phyloP scores from a whole-genome alignment of 306 rosid genomes.

The Casuarina equisetifolia region DNA sequence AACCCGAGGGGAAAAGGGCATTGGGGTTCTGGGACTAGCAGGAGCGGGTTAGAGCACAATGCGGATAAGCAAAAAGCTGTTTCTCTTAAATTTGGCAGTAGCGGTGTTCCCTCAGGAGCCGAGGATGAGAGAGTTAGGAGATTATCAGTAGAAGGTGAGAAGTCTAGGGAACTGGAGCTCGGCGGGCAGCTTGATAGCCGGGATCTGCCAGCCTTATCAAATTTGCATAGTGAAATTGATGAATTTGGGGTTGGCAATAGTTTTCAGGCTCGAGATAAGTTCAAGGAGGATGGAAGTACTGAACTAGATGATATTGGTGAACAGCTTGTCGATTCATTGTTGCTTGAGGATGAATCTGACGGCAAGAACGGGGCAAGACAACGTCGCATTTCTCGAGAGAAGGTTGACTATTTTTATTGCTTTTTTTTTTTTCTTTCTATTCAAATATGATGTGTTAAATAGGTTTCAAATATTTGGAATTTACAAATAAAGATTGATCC shows the following conservation, averaged over 20 bases:
- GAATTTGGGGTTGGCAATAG: conserved; percentile 33
- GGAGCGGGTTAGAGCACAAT: conserved; percentile 42
- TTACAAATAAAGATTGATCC: background rate
- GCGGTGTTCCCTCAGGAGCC: conserved; percentile 25
- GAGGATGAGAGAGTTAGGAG: conserved; percentile 35
- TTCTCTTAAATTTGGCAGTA: conserved; percentile 33
- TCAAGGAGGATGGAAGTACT: conserved; percentile 21
- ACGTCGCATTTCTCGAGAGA: conserved; percentile 52
- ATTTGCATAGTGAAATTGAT: conserved; percentile 23
- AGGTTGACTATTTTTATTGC: conserved; percentile 44
- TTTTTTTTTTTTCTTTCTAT: conserved; percentile 1
- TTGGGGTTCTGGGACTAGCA: conserved; percentile 47
- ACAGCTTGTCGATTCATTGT: conserved; percentile 59
- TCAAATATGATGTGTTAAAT: background rate
- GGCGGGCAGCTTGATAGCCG: conserved; percentile 62
- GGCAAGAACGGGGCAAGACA: conserved; percentile 48
- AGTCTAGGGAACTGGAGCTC: conserved; percentile 35
- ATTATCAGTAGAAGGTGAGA: conserved; percentile 35
- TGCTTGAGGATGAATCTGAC: conserved; percentile 61
- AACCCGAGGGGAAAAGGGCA: conserved; percentile 44
- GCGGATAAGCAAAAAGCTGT: conserved; percentile 30
- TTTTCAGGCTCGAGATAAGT: conserved; percentile 16
- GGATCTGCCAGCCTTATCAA: conserved; percentile 45
- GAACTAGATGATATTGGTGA: conserved; percentile 52
- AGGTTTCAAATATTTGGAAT: background rate